Percentiles rank a stretch among this genome's conserved stretches.
Evolutionary conservation across 1,284 basidiomycete genomes (phyloP).

Genomic region (Microbotryum silenes-acaulis): DNA sequence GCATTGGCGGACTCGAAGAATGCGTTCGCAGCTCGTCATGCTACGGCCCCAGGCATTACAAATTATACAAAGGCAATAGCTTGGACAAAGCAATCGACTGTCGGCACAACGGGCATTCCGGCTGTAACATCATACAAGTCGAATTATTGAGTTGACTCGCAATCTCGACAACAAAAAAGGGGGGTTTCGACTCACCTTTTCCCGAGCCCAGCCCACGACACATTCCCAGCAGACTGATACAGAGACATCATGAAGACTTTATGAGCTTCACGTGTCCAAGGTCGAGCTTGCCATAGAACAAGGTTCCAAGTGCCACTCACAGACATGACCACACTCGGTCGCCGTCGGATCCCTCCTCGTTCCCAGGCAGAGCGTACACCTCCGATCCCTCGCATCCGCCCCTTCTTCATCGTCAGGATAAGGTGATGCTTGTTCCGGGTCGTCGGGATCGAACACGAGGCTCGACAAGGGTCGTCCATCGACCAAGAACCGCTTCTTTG

Average conservation of each 20-base stretch:
- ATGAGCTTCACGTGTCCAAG: too few relatives aligned
- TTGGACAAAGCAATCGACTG: slow-evolving; percentile 32
- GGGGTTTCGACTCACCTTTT: slow-evolving; percentile 32
- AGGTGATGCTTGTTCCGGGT: slow-evolving; percentile 29
- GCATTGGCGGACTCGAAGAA: too few relatives aligned
- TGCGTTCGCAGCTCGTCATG: too few relatives aligned
- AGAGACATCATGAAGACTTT: not conserved
- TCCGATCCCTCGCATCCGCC: slow-evolving; percentile 27
- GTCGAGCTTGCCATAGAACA: not conserved
- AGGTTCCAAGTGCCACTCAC: slow-evolving; percentile 9
- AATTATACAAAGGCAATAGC: slow-evolving; percentile 36
- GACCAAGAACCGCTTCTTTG: slow-evolving; percentile 21
- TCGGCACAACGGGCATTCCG: slow-evolving; percentile 39
- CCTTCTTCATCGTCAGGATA: slow-evolving; percentile 29
- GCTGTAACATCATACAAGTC: not conserved
- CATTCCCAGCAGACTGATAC: slow-evolving; percentile 40
- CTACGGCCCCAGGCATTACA: slow-evolving; percentile 7
- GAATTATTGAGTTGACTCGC: not conserved
- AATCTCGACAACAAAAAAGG: not conserved
- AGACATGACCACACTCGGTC: slow-evolving; percentile 43
- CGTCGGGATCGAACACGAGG: slow-evolving; percentile 35
- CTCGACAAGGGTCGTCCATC: slow-evolving; percentile 28
- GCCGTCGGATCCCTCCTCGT: slow-evolving; percentile 36
- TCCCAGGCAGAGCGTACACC: slow-evolving; percentile 42
- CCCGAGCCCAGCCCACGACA: slow-evolving; percentile 42